A percentile compares a stretch with the other conserved stretches of the same genome.
These are phyloP conservation scores for Farysia itapuensis DNA, from an alignment of 1,284 basidiomycete species.

Conservation along the genomic window DNA sequence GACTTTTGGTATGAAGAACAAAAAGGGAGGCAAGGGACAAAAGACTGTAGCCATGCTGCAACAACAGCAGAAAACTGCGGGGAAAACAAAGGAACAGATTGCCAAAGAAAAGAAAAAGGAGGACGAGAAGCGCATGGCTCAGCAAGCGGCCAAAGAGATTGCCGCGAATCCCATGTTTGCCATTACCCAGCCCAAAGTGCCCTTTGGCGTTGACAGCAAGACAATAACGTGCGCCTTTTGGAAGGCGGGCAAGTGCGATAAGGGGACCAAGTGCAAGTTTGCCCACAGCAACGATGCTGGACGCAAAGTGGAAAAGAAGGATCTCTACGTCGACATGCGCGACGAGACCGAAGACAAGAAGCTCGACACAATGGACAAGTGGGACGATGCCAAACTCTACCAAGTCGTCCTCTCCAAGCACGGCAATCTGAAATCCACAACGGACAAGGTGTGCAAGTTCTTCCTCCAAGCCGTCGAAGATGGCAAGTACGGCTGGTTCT, in stretches of 20 bases:
- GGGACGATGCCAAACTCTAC: constrained; percentile 92
- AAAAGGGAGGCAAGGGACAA: constrained; percentile 85
- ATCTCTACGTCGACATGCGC: constrained; percentile 85
- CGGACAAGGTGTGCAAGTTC: constrained; percentile 92
- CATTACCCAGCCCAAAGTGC: constrained; percentile 70
- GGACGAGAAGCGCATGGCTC: constrained; percentile 80
- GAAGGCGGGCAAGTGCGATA: constrained; percentile 57
- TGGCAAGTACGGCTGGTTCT: constrained; percentile 90
- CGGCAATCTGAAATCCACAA: constrained; percentile 87
- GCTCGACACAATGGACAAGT: constrained; percentile 91
- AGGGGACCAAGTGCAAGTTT: constrained; percentile 79
- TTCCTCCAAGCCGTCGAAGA: constrained; percentile 96
- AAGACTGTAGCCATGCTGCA: constrained; percentile 78
- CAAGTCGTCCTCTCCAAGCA: constrained; percentile 83
- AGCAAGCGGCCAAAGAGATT: constrained; percentile 76
- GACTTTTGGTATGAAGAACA: constrained; percentile 86
- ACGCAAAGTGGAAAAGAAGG: constrained; percentile 92
- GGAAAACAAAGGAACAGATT: constrained; percentile 80
- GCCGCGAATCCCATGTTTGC: constrained; percentile 52
- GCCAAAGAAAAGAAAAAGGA: constrained; percentile 74
- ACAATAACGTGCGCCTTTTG: constrained; percentile 56
- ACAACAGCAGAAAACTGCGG: constrained; percentile 65
- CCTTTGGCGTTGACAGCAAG: constrained; percentile 75
- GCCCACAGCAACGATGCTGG: constrained; percentile 78
- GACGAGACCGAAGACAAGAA: constrained; percentile 66